These are phyloP conservation scores for Coemansia sp. DNA, from an alignment of 192 early-diverging fungal species.

Conservation along the genomic window DNA sequence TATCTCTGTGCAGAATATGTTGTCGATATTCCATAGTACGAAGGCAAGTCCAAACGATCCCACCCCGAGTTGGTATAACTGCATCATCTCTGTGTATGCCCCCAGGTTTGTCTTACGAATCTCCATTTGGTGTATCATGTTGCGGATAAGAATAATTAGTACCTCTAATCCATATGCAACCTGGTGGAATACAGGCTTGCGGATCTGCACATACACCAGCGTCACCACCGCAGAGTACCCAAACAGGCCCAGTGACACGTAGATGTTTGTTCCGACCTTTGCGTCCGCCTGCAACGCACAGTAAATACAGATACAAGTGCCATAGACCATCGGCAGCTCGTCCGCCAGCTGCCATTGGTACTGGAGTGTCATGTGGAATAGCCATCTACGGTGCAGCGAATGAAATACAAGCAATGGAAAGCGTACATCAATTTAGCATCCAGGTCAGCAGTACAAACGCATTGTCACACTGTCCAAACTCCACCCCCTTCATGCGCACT, in stretches of 20 bases:
- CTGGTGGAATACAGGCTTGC: slow-evolving; percentile 73
- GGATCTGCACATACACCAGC: slow-evolving; percentile 61
- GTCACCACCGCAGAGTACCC: slow-evolving; percentile 58
- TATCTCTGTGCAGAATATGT: slow-evolving; percentile 63
- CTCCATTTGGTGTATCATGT: slow-evolving; percentile 42
- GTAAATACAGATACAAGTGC: slow-evolving; percentile 56
- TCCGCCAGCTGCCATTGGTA: slow-evolving; percentile 74
- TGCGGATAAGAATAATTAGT: slow-evolving; percentile 51
- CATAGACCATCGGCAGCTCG: slow-evolving; percentile 78
- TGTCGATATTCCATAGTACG: slow-evolving; percentile 79
- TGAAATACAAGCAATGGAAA: background rate
- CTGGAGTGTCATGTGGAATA: slow-evolving; percentile 75
- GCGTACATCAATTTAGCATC: slow-evolving; percentile 5
- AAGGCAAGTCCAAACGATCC: slow-evolving; percentile 58
- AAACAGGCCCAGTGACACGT: slow-evolving; percentile 53
- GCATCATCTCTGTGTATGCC: slow-evolving; percentile 37
- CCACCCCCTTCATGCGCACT: background rate
- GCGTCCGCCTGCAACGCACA: slow-evolving; percentile 54
- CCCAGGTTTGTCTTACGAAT: slow-evolving; percentile 41
- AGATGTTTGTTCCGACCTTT: slow-evolving; percentile 41
- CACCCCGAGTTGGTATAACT: slow-evolving; percentile 37
- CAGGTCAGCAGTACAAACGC: background rate
- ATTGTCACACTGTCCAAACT: background rate
- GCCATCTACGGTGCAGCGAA: slow-evolving; percentile 45
- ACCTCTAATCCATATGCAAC: slow-evolving; percentile 60